Evolutionary conservation across 176 grass and related monocot species (phyloP).

Genomic region (Leersia perrieri): DNA sequence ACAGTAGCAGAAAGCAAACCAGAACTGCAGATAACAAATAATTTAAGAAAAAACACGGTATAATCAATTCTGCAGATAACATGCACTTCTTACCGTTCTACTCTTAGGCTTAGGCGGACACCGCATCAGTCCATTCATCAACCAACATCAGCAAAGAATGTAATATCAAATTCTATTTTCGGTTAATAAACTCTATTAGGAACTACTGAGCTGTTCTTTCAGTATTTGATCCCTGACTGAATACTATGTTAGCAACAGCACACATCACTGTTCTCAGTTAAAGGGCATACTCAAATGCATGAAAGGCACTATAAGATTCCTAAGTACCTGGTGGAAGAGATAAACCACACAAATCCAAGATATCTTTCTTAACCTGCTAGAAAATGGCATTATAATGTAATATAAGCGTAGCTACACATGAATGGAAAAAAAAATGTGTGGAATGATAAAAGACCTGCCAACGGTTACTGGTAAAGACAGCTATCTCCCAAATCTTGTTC

Average conservation of each 20-base stretch:
- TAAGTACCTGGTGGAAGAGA: constrained; percentile 19
- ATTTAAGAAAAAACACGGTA: neutral
- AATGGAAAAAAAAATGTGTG: neutral
- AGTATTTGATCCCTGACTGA: too few species aligned
- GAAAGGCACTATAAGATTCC: neutral
- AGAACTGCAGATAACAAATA: neutral
- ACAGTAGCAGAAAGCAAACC: too few species aligned
- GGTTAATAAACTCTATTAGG: too few species aligned
- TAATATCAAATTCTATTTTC: too few species aligned
- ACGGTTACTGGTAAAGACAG: constrained; percentile 11
- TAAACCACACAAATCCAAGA: neutral
- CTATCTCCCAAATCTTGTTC: too few species aligned
- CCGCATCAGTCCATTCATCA: neutral
- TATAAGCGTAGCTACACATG: neutral
- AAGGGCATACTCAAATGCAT: neutral
- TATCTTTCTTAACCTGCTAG: constrained; percentile 28
- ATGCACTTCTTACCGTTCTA: too few species aligned
- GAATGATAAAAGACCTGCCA: constrained; percentile 25
- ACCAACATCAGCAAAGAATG: too few species aligned
- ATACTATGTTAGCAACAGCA: too few species aligned
- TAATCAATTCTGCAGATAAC: neutral
- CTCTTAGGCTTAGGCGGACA: too few species aligned
- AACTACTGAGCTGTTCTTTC: too few species aligned
- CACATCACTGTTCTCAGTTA: neutral
- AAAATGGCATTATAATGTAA: neutral